Evolutionary conservation across 495 filamentous ascomycete species (phyloP).

Genomic region (Aspergillus funiculosus): DNA sequence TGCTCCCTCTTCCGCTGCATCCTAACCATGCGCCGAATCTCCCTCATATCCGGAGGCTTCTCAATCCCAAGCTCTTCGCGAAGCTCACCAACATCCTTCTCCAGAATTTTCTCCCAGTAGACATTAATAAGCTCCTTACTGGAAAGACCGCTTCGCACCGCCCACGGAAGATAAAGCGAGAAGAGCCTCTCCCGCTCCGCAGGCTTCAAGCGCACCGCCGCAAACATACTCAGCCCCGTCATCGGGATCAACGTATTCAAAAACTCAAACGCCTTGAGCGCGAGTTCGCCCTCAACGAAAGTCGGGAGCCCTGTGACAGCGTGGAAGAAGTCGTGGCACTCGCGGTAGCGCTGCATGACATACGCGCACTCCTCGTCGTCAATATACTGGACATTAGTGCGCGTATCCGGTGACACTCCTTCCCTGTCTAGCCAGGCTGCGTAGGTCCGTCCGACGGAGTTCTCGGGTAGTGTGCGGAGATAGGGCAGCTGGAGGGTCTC

Average conservation of each 20-base stretch:
- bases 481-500: conserved; percentile 61
- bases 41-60: conserved; percentile 80
- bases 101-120: conserved; percentile 95
- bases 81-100: conserved; percentile 74
- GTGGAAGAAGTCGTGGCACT: conserved; percentile 98
- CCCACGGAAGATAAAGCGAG: conserved; percentile 80
- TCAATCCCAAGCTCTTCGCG: conserved; percentile 73
- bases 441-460: conserved; percentile 81
- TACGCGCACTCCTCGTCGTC: conserved; percentile 94
- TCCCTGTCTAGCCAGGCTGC: conserved; percentile 84
- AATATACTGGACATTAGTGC: conserved; percentile 75
- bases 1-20: conserved; percentile 62
- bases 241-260: conserved; percentile 90
- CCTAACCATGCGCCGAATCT: conserved; percentile 64
- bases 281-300: conserved; percentile 90
- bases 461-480: conserved; percentile 64
- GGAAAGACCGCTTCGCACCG: conserved; percentile 70
- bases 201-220: conserved; percentile 64
- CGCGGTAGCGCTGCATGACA: conserved; percentile 97
- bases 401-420: conserved; percentile 86
- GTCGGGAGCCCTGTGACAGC: conserved; percentile 86
- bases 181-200: conserved; percentile 69
- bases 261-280: conserved; percentile 94
- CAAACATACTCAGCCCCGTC: conserved; percentile 79
- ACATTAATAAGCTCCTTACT: conserved; percentile 88